A percentile compares a stretch with the other conserved stretches of the same genome.
These are phyloP conservation scores for Coemansia sp. DNA, from an alignment of 192 early-diverging fungal species.

Conservation along the genomic window DNA sequence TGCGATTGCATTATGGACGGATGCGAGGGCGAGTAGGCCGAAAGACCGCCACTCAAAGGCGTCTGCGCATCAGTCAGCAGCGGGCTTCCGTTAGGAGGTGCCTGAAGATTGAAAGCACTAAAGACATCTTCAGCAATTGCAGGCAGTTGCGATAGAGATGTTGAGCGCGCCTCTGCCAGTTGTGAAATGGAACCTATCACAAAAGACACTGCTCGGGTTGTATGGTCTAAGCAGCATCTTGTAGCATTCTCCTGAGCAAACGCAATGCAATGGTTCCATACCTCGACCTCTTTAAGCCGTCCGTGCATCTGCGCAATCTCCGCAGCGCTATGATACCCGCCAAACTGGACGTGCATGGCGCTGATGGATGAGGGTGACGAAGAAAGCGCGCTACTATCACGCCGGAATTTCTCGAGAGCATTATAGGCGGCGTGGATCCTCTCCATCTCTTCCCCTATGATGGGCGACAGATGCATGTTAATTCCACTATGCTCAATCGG, in stretches of 20 bases:
- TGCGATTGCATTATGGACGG: slow-evolving; percentile 35
- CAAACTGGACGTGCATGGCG: slow-evolving; percentile 9
- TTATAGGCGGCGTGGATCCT: slow-evolving; percentile 30
- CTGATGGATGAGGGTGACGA: background rate
- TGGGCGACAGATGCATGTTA: background rate
- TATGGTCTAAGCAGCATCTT: slow-evolving; percentile 26
- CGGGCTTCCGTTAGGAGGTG: slow-evolving; percentile 8
- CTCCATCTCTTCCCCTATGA: slow-evolving; percentile 16
- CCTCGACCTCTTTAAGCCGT: slow-evolving; percentile 17
- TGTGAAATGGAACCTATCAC: slow-evolving; percentile 11
- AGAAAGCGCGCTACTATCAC: slow-evolving; percentile 7
- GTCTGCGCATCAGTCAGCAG: slow-evolving; percentile 5
- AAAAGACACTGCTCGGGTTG: slow-evolving; percentile 26
- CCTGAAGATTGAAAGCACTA: slow-evolving; percentile 26
- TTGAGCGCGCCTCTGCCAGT: background rate
- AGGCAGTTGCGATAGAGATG: slow-evolving; percentile 16
- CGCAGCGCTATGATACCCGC: slow-evolving; percentile 28
- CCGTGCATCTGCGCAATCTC: slow-evolving; percentile 45
- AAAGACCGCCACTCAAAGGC: slow-evolving; percentile 7
- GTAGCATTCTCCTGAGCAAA: slow-evolving; percentile 13
- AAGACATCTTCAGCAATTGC: slow-evolving; percentile 34
- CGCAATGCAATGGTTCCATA: slow-evolving; percentile 30
- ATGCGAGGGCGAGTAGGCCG: slow-evolving; percentile 14
- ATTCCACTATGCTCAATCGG: background rate
- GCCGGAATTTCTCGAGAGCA: slow-evolving; percentile 40